Evolutionary conservation across 169 alveolate genomes (phyloP).

Genomic region (Eimeria tenella): DNA sequence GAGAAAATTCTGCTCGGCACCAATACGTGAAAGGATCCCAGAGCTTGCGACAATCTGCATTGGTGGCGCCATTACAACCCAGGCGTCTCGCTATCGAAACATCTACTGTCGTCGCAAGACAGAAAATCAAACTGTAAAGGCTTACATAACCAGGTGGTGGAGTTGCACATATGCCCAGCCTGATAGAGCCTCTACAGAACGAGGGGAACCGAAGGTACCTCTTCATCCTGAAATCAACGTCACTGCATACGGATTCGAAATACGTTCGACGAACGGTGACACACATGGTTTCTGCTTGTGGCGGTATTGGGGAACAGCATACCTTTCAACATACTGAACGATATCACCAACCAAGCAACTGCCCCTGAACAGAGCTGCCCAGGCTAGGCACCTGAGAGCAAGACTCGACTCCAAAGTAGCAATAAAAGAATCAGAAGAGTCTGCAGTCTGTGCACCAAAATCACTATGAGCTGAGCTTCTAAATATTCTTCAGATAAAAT

Average conservation of each 20-base stretch:
- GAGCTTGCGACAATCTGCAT: too few relatives aligned
- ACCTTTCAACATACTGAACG: constrained; percentile 36
- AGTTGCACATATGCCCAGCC: constrained; percentile 42
- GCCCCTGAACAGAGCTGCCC: constrained; percentile 48
- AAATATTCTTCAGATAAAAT: background rate
- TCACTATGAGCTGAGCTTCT: too few relatives aligned
- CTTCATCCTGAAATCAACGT: constrained; percentile 25
- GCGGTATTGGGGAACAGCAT: background rate
- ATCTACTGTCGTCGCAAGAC: background rate
- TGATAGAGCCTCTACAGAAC: constrained; percentile 63
- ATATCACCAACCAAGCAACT: constrained; percentile 28
- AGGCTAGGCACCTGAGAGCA: constrained; percentile 46
- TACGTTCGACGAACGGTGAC: background rate
- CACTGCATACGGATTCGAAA: background rate
- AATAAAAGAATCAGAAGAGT: too few relatives aligned
- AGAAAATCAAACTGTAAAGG: background rate
- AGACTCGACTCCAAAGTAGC: background rate
- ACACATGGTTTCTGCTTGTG: background rate
- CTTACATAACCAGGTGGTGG: constrained; percentile 64
- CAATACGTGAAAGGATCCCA: too few relatives aligned
- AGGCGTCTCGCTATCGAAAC: too few relatives aligned
- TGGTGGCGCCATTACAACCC: too few relatives aligned
- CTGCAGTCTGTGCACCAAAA: too few relatives aligned
- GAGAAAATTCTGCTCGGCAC: too few relatives aligned
- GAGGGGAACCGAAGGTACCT: constrained; percentile 61